Evolutionary conservation across 768 basidiomycete species (phyloP).

Genomic region (Hericium alpestre): DNA sequence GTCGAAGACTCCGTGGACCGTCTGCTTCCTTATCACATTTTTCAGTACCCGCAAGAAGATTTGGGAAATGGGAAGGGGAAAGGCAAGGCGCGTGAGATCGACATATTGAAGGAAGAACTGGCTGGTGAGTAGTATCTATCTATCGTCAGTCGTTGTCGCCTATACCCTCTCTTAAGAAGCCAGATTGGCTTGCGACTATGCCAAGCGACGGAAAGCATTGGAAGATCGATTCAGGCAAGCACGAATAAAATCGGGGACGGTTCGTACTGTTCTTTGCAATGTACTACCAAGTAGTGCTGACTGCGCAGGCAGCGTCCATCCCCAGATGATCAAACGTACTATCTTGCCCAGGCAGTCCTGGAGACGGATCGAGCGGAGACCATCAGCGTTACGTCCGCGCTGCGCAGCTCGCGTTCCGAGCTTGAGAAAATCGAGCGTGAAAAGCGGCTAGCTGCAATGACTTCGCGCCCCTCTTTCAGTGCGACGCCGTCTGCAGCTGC

Average conservation of each 20-base stretch:
- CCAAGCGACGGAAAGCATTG: slow-evolving; percentile 44
- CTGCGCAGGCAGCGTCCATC: slow-evolving; percentile 36
- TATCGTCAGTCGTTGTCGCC: background rate
- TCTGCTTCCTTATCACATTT: slow-evolving; percentile 71
- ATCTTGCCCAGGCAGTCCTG: slow-evolving; percentile 50
- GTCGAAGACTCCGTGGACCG: slow-evolving; percentile 55
- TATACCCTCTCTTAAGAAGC: slow-evolving; percentile 41
- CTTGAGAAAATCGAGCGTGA: slow-evolving; percentile 60
- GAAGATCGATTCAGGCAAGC: slow-evolving; percentile 48
- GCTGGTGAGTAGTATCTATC: slow-evolving; percentile 28
- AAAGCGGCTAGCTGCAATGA: slow-evolving; percentile 42
- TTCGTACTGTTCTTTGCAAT: slow-evolving; percentile 21
- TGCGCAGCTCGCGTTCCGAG: slow-evolving; percentile 53
- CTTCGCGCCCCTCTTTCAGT: slow-evolving; percentile 14
- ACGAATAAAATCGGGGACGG: slow-evolving; percentile 46
- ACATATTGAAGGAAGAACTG: slow-evolving; percentile 37
- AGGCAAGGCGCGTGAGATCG: slow-evolving; percentile 39
- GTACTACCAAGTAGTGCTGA: background rate
- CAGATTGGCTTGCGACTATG: slow-evolving; percentile 57
- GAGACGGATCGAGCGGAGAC: slow-evolving; percentile 61
- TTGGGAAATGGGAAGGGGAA: slow-evolving; percentile 48
- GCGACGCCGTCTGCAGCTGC: slow-evolving; percentile 5
- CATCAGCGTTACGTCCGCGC: slow-evolving; percentile 42
- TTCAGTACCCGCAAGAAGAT: slow-evolving; percentile 65
- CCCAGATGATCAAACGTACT: slow-evolving; percentile 53